Evolutionary conservation across 2,329 filamentous ascomycete genomes (phyloP).

Genomic region (Ascochyta pisi): DNA sequence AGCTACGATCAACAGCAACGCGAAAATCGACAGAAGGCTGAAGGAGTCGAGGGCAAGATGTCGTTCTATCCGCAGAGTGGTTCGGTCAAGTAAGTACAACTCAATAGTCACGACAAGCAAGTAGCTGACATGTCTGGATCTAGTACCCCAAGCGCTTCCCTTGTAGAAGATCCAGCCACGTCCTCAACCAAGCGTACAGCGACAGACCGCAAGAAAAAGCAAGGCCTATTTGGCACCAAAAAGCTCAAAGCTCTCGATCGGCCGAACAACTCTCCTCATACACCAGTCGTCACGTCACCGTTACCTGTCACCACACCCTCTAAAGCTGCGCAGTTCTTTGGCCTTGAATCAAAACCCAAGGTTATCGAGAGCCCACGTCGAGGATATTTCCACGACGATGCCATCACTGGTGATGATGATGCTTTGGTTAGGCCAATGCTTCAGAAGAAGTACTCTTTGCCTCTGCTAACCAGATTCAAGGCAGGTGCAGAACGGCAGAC

Average conservation of each 20-base stretch:
- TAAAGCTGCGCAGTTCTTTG: conserved; percentile 33
- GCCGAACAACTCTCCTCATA: conserved; percentile 11
- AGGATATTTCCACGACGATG: conserved; percentile 1
- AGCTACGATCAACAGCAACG: conserved; percentile 4
- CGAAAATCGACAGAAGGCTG: background rate
- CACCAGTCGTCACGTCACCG: conserved; percentile 16
- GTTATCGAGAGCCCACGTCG: background rate
- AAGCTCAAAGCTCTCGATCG: conserved; percentile 22
- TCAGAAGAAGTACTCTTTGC: conserved; percentile 3
- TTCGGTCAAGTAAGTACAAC: background rate
- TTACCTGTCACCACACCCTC: conserved; percentile 28
- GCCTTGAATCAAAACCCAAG: conserved; percentile 13
- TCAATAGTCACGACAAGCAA: background rate
- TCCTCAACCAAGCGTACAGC: conserved; percentile 2
- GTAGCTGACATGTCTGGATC: background rate
- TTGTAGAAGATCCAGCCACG: background rate
- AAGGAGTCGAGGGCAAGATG: background rate
- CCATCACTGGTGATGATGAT: conserved; percentile 1
- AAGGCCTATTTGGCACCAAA: conserved; percentile 20
- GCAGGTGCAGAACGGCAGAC: conserved; percentile 7
- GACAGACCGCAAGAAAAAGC: conserved; percentile 26
- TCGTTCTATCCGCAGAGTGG: background rate
- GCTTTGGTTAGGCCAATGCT: conserved; percentile 12
- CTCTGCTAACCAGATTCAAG: conserved; percentile 9
- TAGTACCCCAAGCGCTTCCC: background rate